phyloP scores from a whole-genome alignment of 179 eudicot species.

The Vitellaria paradoxa region DNA sequence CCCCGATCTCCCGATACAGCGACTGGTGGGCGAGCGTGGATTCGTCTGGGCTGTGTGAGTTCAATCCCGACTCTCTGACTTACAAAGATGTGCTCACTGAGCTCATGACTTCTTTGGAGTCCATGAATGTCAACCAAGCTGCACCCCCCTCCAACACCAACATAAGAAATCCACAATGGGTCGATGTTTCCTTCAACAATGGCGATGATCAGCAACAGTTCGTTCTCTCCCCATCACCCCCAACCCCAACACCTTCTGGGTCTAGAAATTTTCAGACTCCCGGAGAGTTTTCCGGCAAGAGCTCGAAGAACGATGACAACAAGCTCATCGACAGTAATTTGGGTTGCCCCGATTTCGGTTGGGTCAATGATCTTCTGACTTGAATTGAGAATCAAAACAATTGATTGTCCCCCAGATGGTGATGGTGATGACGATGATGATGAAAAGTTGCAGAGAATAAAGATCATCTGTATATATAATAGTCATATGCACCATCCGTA shows the following conservation, averaged over 20 bases:
- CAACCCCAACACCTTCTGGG: constrained; percentile 17
- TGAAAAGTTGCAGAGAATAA: not conserved
- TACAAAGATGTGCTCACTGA: constrained; percentile 52
- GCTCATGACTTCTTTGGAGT: constrained; percentile 48
- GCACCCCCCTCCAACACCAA: not conserved
- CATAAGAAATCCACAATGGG: constrained; percentile 31
- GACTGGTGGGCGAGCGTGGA: constrained; percentile 16
- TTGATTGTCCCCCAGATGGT: not conserved
- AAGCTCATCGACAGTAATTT: constrained; percentile 22
- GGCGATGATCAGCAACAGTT: constrained; percentile 39
- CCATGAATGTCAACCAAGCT: constrained; percentile 33
- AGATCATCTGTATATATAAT: not conserved
- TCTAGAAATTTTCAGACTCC: constrained; percentile 19
- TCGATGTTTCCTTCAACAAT: constrained; percentile 36
- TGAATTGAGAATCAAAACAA: constrained; percentile 12
- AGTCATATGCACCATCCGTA: constrained; percentile 6
- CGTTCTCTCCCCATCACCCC: constrained; percentile 39
- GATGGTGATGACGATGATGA: constrained; percentile 12
- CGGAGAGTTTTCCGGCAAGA: constrained; percentile 30
- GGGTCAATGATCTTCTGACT: constrained; percentile 81
- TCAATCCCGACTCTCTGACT: constrained; percentile 22
- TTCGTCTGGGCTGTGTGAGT: constrained; percentile 12
- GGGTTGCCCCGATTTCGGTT: constrained; percentile 68
- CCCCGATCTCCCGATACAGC: constrained; percentile 29
- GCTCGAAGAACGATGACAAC: constrained; percentile 19